Evolutionary conservation across 192 early-diverging fungal genomes (phyloP).

Genomic region (Backusella tarrabulga): DNA sequence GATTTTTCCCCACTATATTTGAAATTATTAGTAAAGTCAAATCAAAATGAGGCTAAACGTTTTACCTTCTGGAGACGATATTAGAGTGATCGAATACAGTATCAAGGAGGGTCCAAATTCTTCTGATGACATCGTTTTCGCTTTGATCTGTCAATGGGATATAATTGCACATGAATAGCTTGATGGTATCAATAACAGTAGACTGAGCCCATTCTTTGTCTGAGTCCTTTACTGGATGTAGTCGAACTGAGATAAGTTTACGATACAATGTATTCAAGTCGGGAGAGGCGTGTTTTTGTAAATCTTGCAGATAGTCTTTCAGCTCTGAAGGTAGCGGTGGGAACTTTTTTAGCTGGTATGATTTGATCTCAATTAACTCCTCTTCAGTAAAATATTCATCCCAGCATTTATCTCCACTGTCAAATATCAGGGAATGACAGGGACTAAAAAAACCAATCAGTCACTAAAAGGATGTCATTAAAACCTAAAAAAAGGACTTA

Average conservation of each 20-base stretch:
- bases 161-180: slow-evolving; percentile 1
- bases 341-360: not conserved
- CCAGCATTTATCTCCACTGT: too few species aligned
- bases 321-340: not conserved
- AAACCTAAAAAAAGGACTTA: too few species aligned
- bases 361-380: not conserved
- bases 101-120: not conserved
- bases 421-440: too few species aligned
- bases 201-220: not conserved
- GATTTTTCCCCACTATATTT: not conserved
- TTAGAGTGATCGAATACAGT: not conserved
- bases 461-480: too few species aligned
- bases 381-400: not conserved
- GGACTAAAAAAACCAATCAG: too few species aligned
- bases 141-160: not conserved
- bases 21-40: not conserved
- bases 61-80: not conserved
- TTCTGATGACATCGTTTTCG: not conserved
- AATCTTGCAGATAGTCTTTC: not conserved
- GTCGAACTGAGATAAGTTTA: not conserved
- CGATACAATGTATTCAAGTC: not conserved
- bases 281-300: not conserved
- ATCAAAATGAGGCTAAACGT: not conserved
- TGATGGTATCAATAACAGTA: not conserved
- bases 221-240: not conserved